A percentile compares a stretch with the other conserved stretches of the same genome.
phyloP scores from a whole-genome alignment of 1,139 yeast genomes.

The Suhomyces choctaworum region DNA sequence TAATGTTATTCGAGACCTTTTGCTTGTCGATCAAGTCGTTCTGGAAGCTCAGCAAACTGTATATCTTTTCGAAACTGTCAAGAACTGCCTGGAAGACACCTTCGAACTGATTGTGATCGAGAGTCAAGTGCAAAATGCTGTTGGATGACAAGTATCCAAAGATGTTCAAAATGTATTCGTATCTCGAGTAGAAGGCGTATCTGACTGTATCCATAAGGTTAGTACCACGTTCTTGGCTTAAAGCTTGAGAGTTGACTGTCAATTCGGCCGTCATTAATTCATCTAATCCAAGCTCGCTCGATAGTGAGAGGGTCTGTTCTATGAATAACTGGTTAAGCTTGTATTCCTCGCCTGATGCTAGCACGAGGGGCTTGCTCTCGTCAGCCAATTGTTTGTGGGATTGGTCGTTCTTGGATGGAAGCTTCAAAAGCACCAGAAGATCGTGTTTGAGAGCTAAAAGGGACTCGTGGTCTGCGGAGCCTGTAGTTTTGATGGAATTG shows the following conservation, averaged over 20 bases:
- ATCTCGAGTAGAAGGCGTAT: slow-evolving; percentile 67
- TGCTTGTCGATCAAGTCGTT: slow-evolving; percentile 70
- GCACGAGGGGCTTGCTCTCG: slow-evolving; percentile 52
- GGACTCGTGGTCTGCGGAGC: slow-evolving; percentile 28
- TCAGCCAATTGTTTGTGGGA: slow-evolving; percentile 51
- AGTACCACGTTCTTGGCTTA: slow-evolving; percentile 51
- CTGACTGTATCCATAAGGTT: slow-evolving; percentile 66
- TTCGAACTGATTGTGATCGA: slow-evolving; percentile 17
- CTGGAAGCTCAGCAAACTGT: slow-evolving; percentile 52
- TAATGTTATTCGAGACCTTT: slow-evolving; percentile 42
- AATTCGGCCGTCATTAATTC: slow-evolving; percentile 41
- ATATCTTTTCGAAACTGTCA: slow-evolving; percentile 57
- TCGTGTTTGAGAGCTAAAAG: slow-evolving; percentile 43
- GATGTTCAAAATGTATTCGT: slow-evolving; percentile 70
- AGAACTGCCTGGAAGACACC: slow-evolving; percentile 43
- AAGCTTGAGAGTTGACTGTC: slow-evolving; percentile 40
- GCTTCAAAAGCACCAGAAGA: slow-evolving; percentile 45
- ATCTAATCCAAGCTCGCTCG: slow-evolving; percentile 42
- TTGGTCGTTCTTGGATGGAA: slow-evolving; percentile 53
- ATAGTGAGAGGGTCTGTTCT: slow-evolving; percentile 60
- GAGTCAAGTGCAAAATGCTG: slow-evolving; percentile 30
- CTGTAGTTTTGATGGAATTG: slow-evolving; percentile 33
- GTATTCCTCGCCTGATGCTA: slow-evolving; percentile 60
- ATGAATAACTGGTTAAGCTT: slow-evolving; percentile 59
- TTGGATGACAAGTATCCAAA: slow-evolving; percentile 53